A percentile compares a stretch with the other conserved stretches of the same genome.
Conservation (phyloP, 2,329 filamentous ascomycete species). For the Beauveria scarabaeidicola region DNA sequence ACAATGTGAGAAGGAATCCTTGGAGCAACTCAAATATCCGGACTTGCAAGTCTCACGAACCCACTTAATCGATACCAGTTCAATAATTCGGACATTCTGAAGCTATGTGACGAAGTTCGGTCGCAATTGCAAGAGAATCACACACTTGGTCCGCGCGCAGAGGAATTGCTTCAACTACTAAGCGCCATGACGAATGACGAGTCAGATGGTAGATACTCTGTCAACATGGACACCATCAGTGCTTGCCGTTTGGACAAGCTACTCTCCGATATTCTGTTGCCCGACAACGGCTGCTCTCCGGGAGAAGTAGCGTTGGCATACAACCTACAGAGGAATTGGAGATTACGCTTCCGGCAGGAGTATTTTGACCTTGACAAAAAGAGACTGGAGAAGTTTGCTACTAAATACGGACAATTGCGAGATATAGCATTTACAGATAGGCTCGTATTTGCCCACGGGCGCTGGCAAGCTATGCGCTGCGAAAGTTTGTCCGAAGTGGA, state of each 20-base stretch:
- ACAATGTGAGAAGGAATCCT: neutral
- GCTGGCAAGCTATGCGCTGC: slow-evolving; percentile 29
- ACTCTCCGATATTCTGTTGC: slow-evolving; percentile 29
- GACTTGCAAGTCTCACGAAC: slow-evolving; percentile 2
- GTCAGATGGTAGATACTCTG: slow-evolving; percentile 20
- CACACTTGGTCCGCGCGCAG: slow-evolving; percentile 23
- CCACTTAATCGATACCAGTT: slow-evolving; percentile 7
- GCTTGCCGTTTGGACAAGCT: slow-evolving; percentile 35
- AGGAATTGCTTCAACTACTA: slow-evolving; percentile 32
- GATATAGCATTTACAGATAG: slow-evolving; percentile 32
- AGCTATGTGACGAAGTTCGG: slow-evolving; percentile 36
- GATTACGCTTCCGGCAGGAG: slow-evolving; percentile 33
- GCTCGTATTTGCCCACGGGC: slow-evolving; percentile 21
- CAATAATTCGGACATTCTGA: slow-evolving; percentile 19
- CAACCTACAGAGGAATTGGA: slow-evolving; percentile 34
- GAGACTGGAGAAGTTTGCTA: slow-evolving; percentile 27
- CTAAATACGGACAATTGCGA: slow-evolving; percentile 29
- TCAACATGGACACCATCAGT: slow-evolving; percentile 33
- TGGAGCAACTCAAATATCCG: neutral
- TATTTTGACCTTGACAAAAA: slow-evolving; percentile 38
- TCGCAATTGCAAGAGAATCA: slow-evolving; percentile 24
- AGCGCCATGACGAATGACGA: slow-evolving; percentile 31
- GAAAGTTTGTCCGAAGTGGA: slow-evolving; percentile 31
- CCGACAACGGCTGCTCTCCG: slow-evolving; percentile 14
- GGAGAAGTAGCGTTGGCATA: slow-evolving; percentile 20